Percentiles rank a stretch among this genome's conserved stretches.
phyloP scores from a whole-genome alignment of 1,284 basidiomycete species.

The Cyathus olla region DNA sequence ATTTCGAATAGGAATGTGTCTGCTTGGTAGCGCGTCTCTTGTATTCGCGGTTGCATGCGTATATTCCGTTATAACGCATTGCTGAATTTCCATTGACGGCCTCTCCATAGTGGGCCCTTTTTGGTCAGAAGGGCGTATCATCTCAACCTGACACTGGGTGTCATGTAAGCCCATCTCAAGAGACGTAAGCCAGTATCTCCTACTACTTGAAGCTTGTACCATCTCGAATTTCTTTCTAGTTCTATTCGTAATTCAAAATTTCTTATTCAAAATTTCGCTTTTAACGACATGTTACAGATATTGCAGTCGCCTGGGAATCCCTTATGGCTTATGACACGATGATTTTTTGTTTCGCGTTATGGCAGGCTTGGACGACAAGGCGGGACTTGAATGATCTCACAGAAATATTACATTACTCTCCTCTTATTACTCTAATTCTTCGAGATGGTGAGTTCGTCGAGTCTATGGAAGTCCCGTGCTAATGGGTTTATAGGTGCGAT shows the following conservation, averaged over 20 bases:
- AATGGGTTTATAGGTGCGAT: no score
- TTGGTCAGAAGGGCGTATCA: constrained; percentile 37
- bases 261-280: no score
- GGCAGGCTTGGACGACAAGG: constrained; percentile 48
- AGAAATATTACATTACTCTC: constrained; percentile 27
- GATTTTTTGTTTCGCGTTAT: constrained; percentile 48
- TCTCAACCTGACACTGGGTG: constrained; percentile 37
- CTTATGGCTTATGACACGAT: constrained; percentile 51
- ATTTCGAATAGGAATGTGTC: constrained; percentile 32
- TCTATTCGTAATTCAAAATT: constrained; percentile 12
- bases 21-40: constrained; percentile 34
- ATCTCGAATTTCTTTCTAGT: not conserved
- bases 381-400: constrained; percentile 30
- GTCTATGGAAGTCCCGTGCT: no score
- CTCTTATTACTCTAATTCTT: constrained; percentile 43
- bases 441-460: constrained; percentile 46
- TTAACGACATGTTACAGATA: no score
- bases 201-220: not conserved
- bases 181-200: constrained; percentile 34
- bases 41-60: constrained; percentile 35
- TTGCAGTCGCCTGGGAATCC: constrained; percentile 53
- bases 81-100: not conserved
- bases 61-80: constrained; percentile 9
- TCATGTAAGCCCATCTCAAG: constrained; percentile 34
- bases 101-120: constrained; percentile 44